Percentiles rank a stretch among this genome's conserved stretches.
These are phyloP conservation scores for Arachnomyces sp. DNA, from an alignment of 2,329 filamentous ascomycete genomes.

Conservation along the genomic window DNA sequence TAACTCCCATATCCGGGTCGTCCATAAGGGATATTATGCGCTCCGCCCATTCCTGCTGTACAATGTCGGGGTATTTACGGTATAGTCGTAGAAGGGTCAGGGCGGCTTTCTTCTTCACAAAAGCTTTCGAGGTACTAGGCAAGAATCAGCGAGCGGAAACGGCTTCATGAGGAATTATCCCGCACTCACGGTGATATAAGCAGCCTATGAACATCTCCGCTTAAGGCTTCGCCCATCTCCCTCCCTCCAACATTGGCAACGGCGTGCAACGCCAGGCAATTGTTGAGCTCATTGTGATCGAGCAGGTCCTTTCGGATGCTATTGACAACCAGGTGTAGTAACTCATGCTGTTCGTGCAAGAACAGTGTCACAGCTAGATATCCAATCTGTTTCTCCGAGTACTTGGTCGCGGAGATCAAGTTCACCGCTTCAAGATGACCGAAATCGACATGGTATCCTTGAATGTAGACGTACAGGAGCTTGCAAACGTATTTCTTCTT, in stretches of 20 bases:
- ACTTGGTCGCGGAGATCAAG: slow-evolving; percentile 91
- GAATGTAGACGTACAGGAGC: slow-evolving; percentile 96
- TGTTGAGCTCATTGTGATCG: slow-evolving; percentile 94
- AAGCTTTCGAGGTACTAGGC: slow-evolving; percentile 75
- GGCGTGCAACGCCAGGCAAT: slow-evolving; percentile 90
- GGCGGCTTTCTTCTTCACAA: slow-evolving; percentile 98
- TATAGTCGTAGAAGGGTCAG: slow-evolving; percentile 88
- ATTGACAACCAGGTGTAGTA: slow-evolving; percentile 93
- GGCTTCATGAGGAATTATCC: slow-evolving; percentile 5
- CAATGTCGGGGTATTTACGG: slow-evolving; percentile 86
- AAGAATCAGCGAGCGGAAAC: background rate
- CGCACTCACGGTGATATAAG: slow-evolving; percentile 80
- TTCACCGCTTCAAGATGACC: slow-evolving; percentile 97
- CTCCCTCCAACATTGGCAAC: slow-evolving; percentile 95
- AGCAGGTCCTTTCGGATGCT: slow-evolving; percentile 94
- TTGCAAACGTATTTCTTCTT: slow-evolving; percentile 99
- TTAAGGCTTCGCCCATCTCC: slow-evolving; percentile 94
- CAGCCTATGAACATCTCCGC: slow-evolving; percentile 82
- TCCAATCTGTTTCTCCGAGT: slow-evolving; percentile 98
- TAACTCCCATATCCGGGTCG: slow-evolving; percentile 86
- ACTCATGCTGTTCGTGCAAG: slow-evolving; percentile 91
- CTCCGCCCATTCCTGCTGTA: slow-evolving; percentile 95
- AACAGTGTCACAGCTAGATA: slow-evolving; percentile 97
- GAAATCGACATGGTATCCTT: slow-evolving; percentile 98
- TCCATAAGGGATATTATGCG: slow-evolving; percentile 99